These are phyloP conservation scores for Globisporangium yorkense DNA, from an alignment of 352 stramenopile species.

Conservation along the genomic window DNA sequence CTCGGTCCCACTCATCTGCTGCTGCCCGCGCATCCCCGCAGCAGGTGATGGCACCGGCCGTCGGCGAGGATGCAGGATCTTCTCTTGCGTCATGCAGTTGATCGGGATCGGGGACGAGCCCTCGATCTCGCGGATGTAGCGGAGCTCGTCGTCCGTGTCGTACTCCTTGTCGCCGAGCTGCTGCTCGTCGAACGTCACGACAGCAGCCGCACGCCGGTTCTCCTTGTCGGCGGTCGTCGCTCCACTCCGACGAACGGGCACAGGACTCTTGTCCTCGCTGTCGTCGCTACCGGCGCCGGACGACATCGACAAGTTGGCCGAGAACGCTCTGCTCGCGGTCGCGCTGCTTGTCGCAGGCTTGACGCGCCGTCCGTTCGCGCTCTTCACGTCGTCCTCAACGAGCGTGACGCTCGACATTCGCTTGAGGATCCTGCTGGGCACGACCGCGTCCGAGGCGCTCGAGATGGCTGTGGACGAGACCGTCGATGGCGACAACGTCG, in stretches of 20 bases:
- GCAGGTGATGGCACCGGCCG: conserved; percentile 33
- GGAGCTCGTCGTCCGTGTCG: conserved; percentile 23
- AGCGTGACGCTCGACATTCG: conserved; percentile 48
- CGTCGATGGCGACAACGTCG: conserved; percentile 8
- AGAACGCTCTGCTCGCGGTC: neutral
- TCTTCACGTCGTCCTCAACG: conserved; percentile 18
- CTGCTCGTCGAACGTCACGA: neutral
- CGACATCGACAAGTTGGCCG: conserved; percentile 5
- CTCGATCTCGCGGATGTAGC: conserved; percentile 20
- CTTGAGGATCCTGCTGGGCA: conserved; percentile 22
- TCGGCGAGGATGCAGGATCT: conserved; percentile 29
- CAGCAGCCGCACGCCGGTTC: neutral
- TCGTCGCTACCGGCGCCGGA: conserved; percentile 8
- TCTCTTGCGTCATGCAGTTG: conserved; percentile 43
- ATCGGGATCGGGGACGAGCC: conserved; percentile 20
- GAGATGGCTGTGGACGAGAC: conserved; percentile 3
- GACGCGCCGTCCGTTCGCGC: conserved; percentile 9
- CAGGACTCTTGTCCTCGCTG: conserved; percentile 17
- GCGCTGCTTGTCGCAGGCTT: conserved; percentile 4
- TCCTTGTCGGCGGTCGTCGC: neutral
- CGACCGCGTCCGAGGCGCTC: conserved; percentile 6
- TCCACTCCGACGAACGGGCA: neutral
- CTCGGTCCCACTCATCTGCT: conserved; percentile 10
- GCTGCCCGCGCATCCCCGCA: conserved; percentile 17
- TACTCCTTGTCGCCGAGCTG: conserved; percentile 12